Conservation (phyloP, 495 filamentous ascomycete species). For the Aspergillus panamensis region DNA sequence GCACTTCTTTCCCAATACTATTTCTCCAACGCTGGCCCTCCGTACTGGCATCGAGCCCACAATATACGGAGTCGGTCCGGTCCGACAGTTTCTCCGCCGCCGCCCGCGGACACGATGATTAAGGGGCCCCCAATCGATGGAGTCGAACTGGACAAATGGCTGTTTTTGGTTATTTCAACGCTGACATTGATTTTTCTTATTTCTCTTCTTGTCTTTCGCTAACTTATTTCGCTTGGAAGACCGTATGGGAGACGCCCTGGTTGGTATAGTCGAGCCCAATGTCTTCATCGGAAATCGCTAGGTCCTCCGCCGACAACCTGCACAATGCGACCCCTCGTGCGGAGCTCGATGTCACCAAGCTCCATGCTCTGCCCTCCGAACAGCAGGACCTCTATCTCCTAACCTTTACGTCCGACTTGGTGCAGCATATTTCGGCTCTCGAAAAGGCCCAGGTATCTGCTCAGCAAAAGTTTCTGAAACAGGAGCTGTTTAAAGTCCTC, state of each 20-base stretch:
- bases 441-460: slow-evolving; percentile 74
- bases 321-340: slow-evolving; percentile 37
- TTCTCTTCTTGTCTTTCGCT: slow-evolving; percentile 3
- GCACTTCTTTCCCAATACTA: neutral
- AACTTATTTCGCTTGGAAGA: slow-evolving; percentile 8
- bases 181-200: neutral
- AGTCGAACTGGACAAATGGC: slow-evolving; percentile 2
- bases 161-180: neutral
- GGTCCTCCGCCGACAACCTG: slow-evolving; percentile 25
- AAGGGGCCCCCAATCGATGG: slow-evolving; percentile 22
- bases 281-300: slow-evolving; percentile 38
- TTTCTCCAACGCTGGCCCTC: neutral
- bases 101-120: slow-evolving; percentile 31
- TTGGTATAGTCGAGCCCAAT: slow-evolving; percentile 30
- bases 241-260: slow-evolving; percentile 27
- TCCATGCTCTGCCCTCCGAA: slow-evolving; percentile 86
- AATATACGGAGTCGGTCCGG: slow-evolving; percentile 31
- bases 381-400: slow-evolving; percentile 94
- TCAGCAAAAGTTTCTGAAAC: slow-evolving; percentile 84
- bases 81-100: slow-evolving; percentile 37
- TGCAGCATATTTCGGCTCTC: slow-evolving; percentile 71
- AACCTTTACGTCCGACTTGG: slow-evolving; percentile 80
- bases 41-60: neutral
- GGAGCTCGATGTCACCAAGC: slow-evolving; percentile 81
- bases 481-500: slow-evolving; percentile 86